Conservation (phyloP, 768 basidiomycete genomes). For the Psilocybe tampanensis region DNA sequence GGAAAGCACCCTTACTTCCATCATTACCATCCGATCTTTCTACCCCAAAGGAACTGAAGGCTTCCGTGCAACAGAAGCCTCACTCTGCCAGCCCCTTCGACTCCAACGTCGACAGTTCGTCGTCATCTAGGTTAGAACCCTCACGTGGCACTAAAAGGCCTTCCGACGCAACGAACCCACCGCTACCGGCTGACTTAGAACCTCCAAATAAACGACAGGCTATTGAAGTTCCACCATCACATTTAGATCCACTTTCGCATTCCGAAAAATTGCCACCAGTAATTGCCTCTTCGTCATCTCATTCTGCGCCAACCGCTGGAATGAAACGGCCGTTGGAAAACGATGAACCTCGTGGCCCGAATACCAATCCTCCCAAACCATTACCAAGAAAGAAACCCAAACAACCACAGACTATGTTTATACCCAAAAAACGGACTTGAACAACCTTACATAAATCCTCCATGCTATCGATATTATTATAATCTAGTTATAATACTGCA, state of each 20-base stretch:
- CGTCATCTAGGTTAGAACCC: background rate
- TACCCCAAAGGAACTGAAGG: slow-evolving; percentile 14
- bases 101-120: background rate
- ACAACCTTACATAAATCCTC: slow-evolving; percentile 4
- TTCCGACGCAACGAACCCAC: background rate
- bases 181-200: background rate
- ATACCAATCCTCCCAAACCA: slow-evolving; percentile 25
- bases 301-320: slow-evolving; percentile 4
- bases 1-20: background rate
- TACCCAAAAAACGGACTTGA: slow-evolving; percentile 53
- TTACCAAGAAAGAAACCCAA: slow-evolving; percentile 34
- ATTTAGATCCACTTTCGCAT: background rate
- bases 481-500: slow-evolving; percentile 13
- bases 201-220: background rate
- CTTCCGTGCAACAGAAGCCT: background rate
- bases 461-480: slow-evolving; percentile 3
- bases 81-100: background rate
- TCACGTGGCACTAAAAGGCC: background rate
- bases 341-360: background rate
- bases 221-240: background rate
- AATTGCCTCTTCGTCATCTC: slow-evolving; percentile 18
- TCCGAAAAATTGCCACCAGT: background rate
- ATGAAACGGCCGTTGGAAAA: background rate
- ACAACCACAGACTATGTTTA: slow-evolving; percentile 51
- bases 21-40: slow-evolving; percentile 1